phyloP scores from a whole-genome alignment of 2,329 filamentous ascomycete species.

The Ophiostoma ips region DNA sequence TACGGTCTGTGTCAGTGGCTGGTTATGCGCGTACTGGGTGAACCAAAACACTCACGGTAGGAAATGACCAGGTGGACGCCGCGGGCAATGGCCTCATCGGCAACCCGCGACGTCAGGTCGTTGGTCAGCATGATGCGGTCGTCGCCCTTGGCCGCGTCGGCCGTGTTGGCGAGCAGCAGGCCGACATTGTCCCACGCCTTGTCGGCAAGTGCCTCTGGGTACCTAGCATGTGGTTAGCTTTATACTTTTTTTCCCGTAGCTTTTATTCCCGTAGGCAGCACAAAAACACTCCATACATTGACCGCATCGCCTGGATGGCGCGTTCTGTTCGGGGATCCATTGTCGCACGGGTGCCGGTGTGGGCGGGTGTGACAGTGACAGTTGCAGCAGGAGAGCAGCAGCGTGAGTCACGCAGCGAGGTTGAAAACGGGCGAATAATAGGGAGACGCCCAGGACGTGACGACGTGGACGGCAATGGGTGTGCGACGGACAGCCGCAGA shows the following conservation, averaged over 20 bases:
- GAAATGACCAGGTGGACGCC: constrained; percentile 69
- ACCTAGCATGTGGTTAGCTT: constrained; percentile 37
- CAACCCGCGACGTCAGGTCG: constrained; percentile 79
- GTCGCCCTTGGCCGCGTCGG: constrained; percentile 16
- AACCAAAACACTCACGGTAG: constrained; percentile 38
- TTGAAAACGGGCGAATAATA: background rate
- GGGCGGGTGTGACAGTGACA: too few relatives aligned
- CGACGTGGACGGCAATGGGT: background rate
- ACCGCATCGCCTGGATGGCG: background rate
- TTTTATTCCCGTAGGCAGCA: too few relatives aligned
- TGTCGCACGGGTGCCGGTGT: background rate
- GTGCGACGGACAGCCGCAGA: background rate
- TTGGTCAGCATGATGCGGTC: constrained; percentile 51
- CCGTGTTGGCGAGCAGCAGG: constrained; percentile 41
- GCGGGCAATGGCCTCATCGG: constrained; percentile 71
- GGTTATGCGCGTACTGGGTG: constrained; percentile 5
- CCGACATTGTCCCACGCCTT: constrained; percentile 95
- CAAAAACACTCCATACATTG: background rate
- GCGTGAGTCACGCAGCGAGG: background rate
- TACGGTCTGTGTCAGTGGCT: constrained; percentile 28
- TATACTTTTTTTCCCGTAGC: background rate
- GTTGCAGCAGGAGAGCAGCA: background rate
- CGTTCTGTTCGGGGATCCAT: background rate
- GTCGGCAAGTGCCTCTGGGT: constrained; percentile 80
- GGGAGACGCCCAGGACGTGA: too few relatives aligned